These are phyloP conservation scores for Ambispora gerdemannii DNA, from an alignment of 192 early-diverging fungal species.

Conservation along the genomic window DNA sequence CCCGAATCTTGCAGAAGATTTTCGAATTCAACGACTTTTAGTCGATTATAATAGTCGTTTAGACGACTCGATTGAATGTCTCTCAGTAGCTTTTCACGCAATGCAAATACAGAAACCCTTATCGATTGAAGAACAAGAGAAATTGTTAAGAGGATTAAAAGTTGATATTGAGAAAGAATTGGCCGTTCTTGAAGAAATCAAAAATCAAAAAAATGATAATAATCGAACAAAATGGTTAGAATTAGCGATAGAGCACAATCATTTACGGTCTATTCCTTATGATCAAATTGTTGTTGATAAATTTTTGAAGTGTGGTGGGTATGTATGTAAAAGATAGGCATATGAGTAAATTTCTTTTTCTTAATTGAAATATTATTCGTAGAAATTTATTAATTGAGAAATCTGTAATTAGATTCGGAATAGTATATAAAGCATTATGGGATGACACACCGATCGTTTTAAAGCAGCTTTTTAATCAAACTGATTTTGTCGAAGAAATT, in stretches of 20 bases:
- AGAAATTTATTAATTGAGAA: background rate
- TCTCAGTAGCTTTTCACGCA: background rate
- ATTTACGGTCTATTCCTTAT: conserved; percentile 6
- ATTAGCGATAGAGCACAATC: background rate
- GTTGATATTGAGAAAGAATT: conserved; percentile 4
- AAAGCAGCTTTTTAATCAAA: background rate
- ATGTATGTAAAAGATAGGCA: no score
- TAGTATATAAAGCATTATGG: conserved; percentile 10
- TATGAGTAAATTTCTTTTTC: no score
- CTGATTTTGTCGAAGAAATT: conserved; percentile 7
- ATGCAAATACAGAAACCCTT: background rate
- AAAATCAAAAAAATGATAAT: background rate
- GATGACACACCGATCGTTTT: conserved; percentile 6
- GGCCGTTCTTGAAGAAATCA: background rate
- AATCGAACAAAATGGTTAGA: background rate
- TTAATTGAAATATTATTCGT: background rate
- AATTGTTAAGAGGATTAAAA: conserved; percentile 1
- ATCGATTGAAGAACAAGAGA: conserved; percentile 3
- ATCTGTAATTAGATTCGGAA: conserved; percentile 6
- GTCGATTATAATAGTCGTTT: conserved; percentile 8
- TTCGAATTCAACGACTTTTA: background rate
- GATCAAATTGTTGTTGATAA: conserved; percentile 4
- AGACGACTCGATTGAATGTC: background rate
- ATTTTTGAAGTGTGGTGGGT: conserved; percentile 6
- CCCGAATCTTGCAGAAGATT: background rate